These are phyloP conservation scores for Coprinopsis cinerea DNA, from an alignment of 768 basidiomycete species.

Conservation along the genomic window DNA sequence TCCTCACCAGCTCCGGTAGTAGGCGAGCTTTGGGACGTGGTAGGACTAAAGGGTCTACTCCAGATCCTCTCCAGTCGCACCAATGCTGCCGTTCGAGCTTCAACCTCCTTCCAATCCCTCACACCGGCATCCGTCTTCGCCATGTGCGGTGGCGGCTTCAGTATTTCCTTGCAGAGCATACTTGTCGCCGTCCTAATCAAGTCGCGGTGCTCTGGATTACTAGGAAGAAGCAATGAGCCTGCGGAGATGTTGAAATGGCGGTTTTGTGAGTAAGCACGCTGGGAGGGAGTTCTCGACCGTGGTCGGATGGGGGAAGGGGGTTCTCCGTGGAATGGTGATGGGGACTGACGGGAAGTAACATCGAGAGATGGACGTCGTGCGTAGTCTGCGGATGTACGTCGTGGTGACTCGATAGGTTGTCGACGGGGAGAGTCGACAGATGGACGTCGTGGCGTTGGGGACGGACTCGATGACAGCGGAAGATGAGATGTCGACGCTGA, in stretches of 20 bases:
- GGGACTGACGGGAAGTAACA: slow-evolving; percentile 21
- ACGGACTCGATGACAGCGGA: slow-evolving; percentile 33
- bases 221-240: slow-evolving; percentile 39
- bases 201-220: slow-evolving; percentile 59
- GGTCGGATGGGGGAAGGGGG: slow-evolving; percentile 39
- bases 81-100: slow-evolving; percentile 54
- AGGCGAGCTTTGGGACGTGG: slow-evolving; percentile 14
- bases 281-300: slow-evolving; percentile 41
- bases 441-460: slow-evolving; percentile 27
- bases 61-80: slow-evolving; percentile 70
- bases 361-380: slow-evolving; percentile 35
- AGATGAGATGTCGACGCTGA: slow-evolving; percentile 50
- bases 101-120: slow-evolving; percentile 72
- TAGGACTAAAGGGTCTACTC: slow-evolving; percentile 32
- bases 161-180: slow-evolving; percentile 60
- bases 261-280: slow-evolving; percentile 45
- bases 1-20: slow-evolving; percentile 53
- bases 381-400: slow-evolving; percentile 17
- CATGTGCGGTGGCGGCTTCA: slow-evolving; percentile 54
- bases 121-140: slow-evolving; percentile 41
- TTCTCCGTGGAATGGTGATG: slow-evolving; percentile 23
- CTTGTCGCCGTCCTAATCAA: slow-evolving; percentile 60
- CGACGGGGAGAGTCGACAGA: slow-evolving; percentile 28
- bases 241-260: slow-evolving; percentile 56
- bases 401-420: slow-evolving; percentile 8